phyloP scores from a whole-genome alignment of 1,139 yeast species.

The Spencermartinsiella ligniputridi region DNA sequence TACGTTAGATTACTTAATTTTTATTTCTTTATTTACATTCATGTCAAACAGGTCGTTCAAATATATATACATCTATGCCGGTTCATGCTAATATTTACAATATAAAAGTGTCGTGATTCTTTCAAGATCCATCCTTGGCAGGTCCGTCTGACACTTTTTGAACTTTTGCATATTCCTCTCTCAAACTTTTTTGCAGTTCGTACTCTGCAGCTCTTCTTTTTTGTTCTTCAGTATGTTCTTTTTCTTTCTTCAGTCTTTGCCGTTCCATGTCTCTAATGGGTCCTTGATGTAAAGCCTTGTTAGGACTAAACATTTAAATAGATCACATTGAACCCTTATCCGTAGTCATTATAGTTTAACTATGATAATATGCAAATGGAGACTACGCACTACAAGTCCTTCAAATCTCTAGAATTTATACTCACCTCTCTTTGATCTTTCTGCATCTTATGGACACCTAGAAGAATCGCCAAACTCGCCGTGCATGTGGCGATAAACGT shows the following conservation, averaged over 20 bases:
- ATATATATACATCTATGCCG: no score
- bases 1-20: no score
- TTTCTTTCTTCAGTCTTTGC: conserved; percentile 43
- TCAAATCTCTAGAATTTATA: neutral
- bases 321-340: no score
- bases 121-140: no score
- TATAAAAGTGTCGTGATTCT: no score
- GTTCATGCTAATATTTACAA: no score
- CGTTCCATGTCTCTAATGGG: conserved; percentile 75
- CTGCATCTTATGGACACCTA: conserved; percentile 67
- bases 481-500: conserved; percentile 59
- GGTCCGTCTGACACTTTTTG: conserved; percentile 61
- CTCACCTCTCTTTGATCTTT: conserved; percentile 51
- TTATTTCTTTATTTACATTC: no score
- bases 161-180: conserved; percentile 54
- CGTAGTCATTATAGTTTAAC: no score
- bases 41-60: no score
- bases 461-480: conserved; percentile 54
- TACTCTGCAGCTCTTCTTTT: conserved; percentile 67
- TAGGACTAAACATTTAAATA: conserved; percentile 3
- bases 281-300: conserved; percentile 61
- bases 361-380: no score
- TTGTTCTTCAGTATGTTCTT: conserved; percentile 37
- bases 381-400: no score
- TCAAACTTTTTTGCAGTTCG: conserved; percentile 63